Base-by-base conservation (phyloP, 352 stramenopile genomes). In the Phytophthora hybrid region DNA sequence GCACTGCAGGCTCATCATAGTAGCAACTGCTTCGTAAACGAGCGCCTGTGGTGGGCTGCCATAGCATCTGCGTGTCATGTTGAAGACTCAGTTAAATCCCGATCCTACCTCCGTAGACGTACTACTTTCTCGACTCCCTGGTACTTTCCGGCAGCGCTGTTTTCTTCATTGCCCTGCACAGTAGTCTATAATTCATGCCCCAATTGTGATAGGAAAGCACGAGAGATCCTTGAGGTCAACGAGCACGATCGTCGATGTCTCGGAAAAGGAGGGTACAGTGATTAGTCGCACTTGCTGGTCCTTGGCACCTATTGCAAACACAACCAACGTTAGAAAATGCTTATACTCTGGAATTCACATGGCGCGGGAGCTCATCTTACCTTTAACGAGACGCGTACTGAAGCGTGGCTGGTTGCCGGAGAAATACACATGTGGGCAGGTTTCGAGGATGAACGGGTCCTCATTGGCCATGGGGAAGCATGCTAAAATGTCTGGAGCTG, bases 381-480 rank as follows among this genome's bases (percentile, higher is more conserved):
- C 81, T 74, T 85, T 71, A 14, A 97, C 77, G 18, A 95, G 72
- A 4, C 84, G 77, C n/a, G 89, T 89, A 49, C 84, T 90, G 82
- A 98, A 99, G 21, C 69, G 66, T 29, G 89, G 80, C 75, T 93
- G 86, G 74, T 98, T 98, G 55, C 97, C 97, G 5, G 89, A 87
- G 73, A 99, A 98, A 66, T 98, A 96, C 47, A 99, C 73, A 61
- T 98, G 83, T 51, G 97, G 96, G 57, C 77, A 84, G 31, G 84
- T 74, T 63, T 96, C 81, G 14, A 99, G 67, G 11, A 98, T 88
- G 75, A 99, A 99, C 37, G 97, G 95, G 71, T 99, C 97, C 5
- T 85, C 80, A 34, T 95, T 88, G 0, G 84, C 76, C 55, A 98
- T 94, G 0, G 97, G 97, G 73, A 98, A 98, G 54, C 91, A 98